These are phyloP conservation scores for Ramaria sp. DNA, from an alignment of 768 basidiomycete genomes.

Conservation along the genomic window DNA sequence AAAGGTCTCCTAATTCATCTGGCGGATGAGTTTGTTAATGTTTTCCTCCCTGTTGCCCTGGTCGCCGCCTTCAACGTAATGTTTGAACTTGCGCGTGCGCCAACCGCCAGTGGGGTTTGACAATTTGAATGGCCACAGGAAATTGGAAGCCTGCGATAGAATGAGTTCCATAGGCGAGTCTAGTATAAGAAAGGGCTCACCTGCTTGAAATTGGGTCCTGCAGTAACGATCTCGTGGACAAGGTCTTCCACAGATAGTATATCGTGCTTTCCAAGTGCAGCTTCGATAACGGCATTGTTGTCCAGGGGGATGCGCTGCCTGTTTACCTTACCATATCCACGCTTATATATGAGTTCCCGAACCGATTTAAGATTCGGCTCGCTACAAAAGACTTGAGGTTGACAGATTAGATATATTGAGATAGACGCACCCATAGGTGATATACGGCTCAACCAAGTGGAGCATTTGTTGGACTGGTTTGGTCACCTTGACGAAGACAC, in stretches of 20 bases:
- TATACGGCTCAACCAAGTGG: slow-evolving; percentile 91
- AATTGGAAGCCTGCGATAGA: slow-evolving; percentile 65
- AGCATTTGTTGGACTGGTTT: slow-evolving; percentile 97
- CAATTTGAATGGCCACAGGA: slow-evolving; percentile 99
- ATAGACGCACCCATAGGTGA: slow-evolving; percentile 75
- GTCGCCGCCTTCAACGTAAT: slow-evolving; percentile 93
- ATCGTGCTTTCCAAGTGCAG: slow-evolving; percentile 81
- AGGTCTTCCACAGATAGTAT: slow-evolving; percentile 97
- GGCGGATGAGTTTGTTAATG: slow-evolving; percentile 96
- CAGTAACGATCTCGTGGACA: slow-evolving; percentile 91
- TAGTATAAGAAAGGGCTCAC: slow-evolving; percentile 30
- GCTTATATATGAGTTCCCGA: slow-evolving; percentile 98
- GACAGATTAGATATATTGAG: background rate
- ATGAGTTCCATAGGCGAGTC: background rate
- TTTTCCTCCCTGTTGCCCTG: slow-evolving; percentile 93
- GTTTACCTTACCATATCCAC: slow-evolving; percentile 96
- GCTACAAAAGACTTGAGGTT: slow-evolving; percentile 27
- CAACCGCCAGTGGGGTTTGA: slow-evolving; percentile 98
- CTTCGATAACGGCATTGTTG: slow-evolving; percentile 91
- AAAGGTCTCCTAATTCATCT: slow-evolving; percentile 64
- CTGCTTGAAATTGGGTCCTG: slow-evolving; percentile 99
- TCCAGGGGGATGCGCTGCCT: slow-evolving; percentile 94
- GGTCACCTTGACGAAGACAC: slow-evolving; percentile 95
- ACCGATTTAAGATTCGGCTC: slow-evolving; percentile 95
- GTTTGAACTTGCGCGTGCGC: slow-evolving; percentile 97